Conservation (phyloP, 257 asterid species). For the Paulownia fortunei region DNA sequence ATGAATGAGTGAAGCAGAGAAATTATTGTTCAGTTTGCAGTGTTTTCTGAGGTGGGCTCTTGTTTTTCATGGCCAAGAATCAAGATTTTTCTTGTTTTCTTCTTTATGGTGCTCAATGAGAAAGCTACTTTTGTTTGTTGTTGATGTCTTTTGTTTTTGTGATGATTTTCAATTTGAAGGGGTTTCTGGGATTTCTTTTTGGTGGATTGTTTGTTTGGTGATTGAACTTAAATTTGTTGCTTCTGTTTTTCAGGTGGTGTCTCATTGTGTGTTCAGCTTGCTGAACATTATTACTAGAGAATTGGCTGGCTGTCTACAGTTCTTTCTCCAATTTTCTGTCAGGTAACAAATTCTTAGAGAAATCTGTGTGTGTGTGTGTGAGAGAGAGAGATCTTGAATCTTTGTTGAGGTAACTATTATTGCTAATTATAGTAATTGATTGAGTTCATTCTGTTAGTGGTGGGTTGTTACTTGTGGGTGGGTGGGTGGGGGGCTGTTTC, state of each 20-base stretch:
- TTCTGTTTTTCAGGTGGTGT: conserved; percentile 21
- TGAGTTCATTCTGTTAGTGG: conserved; percentile 5
- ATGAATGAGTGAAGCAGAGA: background rate
- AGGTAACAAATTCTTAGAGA: conserved; percentile 9
- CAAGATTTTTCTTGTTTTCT: conserved; percentile 16
- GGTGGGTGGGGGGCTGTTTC: background rate
- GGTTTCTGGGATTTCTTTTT: conserved; percentile 14
- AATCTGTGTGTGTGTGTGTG: background rate
- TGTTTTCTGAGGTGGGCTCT: conserved; percentile 22
- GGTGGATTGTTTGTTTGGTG: background rate
- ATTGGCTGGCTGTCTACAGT: background rate
- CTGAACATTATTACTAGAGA: background rate
- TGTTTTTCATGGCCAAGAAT: conserved; percentile 10
- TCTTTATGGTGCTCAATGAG: background rate
- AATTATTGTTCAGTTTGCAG: background rate
- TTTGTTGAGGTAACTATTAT: conserved; percentile 4
- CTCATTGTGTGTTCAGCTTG: background rate
- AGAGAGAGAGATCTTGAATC: background rate
- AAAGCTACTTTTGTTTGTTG: background rate
- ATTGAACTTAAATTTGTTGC: background rate
- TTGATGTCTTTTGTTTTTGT: background rate
- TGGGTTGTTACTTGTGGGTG: background rate
- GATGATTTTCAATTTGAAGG: background rate
- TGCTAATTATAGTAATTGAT: background rate
- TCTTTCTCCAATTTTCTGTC: background rate